phyloP scores from a whole-genome alignment of 441 rosid genomes.

The Biscutella laevigata region DNA sequence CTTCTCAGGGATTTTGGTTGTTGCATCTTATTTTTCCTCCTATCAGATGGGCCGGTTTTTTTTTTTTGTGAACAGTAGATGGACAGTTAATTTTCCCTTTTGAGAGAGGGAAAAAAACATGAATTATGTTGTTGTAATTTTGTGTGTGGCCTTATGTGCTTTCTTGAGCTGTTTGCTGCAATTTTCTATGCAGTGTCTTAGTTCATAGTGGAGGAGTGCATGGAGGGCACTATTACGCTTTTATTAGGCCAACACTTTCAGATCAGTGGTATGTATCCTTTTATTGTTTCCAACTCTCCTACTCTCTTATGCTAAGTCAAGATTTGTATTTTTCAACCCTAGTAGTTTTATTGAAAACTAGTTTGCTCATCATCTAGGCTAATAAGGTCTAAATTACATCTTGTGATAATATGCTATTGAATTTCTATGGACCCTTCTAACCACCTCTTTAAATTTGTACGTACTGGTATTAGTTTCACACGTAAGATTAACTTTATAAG shows the following conservation, averaged over 20 bases:
- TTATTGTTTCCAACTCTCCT: too few relatives aligned
- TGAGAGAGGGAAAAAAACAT: background rate
- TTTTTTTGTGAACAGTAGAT: too few relatives aligned
- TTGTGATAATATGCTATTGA: background rate
- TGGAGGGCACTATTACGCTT: constrained; percentile 92
- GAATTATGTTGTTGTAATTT: background rate
- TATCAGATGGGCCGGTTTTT: too few relatives aligned
- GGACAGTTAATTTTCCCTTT: background rate
- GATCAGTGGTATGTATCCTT: constrained; percentile 59
- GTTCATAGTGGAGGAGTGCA: constrained; percentile 93
- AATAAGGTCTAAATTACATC: constrained; percentile 2
- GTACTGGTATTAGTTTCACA: background rate
- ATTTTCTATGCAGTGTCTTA: constrained; percentile 48
- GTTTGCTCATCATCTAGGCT: constrained; percentile 15
- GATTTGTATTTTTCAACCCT: background rate
- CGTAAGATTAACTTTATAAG: background rate
- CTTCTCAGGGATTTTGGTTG: background rate
- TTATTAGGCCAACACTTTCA: constrained; percentile 78
- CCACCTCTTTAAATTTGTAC: constrained; percentile 1
- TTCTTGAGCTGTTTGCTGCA: constrained; percentile 16
- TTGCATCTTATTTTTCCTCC: background rate
- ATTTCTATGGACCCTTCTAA: constrained; percentile 1
- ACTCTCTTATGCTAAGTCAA: background rate
- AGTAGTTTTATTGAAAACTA: background rate
- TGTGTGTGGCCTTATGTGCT: background rate